Conservation (phyloP, 2,329 filamentous ascomycete species). For the Pyrenophora graminea region DNA sequence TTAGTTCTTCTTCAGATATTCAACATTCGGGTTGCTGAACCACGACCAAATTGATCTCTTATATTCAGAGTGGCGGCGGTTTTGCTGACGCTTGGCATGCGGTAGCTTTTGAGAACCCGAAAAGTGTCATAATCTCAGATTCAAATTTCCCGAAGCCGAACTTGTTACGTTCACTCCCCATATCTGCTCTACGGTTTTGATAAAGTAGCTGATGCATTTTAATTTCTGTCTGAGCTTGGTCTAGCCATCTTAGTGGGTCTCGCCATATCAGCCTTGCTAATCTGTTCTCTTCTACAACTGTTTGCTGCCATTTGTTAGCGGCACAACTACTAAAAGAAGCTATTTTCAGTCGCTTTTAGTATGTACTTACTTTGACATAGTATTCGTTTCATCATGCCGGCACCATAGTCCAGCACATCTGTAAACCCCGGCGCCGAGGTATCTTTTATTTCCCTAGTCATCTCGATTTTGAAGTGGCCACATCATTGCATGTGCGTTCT, state of each 20-base stretch:
- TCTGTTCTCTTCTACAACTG: conserved; percentile 12
- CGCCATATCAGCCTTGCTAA: conserved; percentile 1
- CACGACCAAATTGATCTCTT: no score
- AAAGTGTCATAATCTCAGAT: no score
- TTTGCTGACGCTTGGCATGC: no score
- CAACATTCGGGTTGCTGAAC: no score
- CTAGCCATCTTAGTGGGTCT: conserved; percentile 9
- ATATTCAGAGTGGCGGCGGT: no score
- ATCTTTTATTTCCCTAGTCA: conserved; percentile 5
- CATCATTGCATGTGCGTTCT: neutral
- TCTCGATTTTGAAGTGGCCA: neutral
- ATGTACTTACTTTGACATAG: conserved; percentile 12
- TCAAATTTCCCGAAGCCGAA: no score
- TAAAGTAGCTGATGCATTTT: conserved; percentile 16
- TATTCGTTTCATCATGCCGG: conserved; percentile 1
- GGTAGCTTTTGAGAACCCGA: no score
- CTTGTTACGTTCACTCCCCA: no score
- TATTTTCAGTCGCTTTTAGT: neutral
- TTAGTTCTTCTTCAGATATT: no score
- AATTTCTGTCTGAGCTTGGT: conserved; percentile 13
- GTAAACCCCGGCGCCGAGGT: conserved; percentile 8
- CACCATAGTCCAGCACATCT: conserved; percentile 7
- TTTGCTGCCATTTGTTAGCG: conserved; percentile 2
- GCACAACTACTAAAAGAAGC: neutral
- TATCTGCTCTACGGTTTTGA: neutral